Evolutionary conservation across 169 alveolate genomes (phyloP), one percentile per base, ranked within the genome.

Genomic region (Theileria sp.): DNA sequence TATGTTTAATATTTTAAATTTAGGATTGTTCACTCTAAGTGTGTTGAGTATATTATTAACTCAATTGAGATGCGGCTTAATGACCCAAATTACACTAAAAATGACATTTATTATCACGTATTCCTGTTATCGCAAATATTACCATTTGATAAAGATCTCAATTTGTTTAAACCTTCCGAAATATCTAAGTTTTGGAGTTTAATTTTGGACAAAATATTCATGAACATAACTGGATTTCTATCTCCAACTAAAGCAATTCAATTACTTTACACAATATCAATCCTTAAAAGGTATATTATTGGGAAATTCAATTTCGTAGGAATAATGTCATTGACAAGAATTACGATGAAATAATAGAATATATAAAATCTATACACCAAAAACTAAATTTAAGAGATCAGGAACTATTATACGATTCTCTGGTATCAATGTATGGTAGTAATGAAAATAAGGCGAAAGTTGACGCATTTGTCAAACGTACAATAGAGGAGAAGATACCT

Each of bases 401-500:
- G 71, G 66, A 61, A 13, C 80, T 51, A 56, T 21, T 83, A 32
- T 69, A 83, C 62, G 82, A 75, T 36, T 61, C 83, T 15, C 12
- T 81, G 26, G 17, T 65, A 26, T 23, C 23, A 10, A 6, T 50
- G 77, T 69, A 69, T 36, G 17, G 44, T 3, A 25, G 21, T 15
- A 69, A 19, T 10, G 65, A 69, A 28, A 71, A 61, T 21, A 49
- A 5, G 5, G 79, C 49, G n/a, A 13, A 44, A 44, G 54, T 10
- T 10, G 54, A 44, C 17, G 8, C 0, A 8, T 2, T 8, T 8
- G 79, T 81, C 9, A 26, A 73, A 21, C 34, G 44, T 8, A 72
- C 74, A 44, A 28, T 81, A 25, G 30, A 69, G 19, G 32, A 78
- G 15, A 81, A 81, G 83, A 73, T 73, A 5, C 80, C 83, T 7